Conservation (phyloP, 2,329 filamentous ascomycete species). For the Hirsutella thompsonii region DNA sequence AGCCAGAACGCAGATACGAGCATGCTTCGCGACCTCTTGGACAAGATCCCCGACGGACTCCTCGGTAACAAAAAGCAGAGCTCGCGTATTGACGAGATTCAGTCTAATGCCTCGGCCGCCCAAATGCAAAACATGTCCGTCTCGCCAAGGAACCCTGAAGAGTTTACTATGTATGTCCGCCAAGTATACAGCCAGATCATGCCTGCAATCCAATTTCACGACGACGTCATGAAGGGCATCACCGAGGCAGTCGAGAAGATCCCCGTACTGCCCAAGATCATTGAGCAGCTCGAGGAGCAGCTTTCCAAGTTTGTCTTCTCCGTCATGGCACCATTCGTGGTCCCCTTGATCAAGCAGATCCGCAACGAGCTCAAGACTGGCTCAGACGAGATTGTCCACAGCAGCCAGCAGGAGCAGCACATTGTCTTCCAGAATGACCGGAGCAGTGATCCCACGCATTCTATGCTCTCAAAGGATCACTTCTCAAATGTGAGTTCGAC, state of each 20-base stretch:
- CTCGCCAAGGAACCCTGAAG: conserved; percentile 69
- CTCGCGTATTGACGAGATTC: conserved; percentile 65
- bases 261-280: conserved; percentile 68
- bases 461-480: conserved; percentile 92
- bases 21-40: conserved; percentile 64
- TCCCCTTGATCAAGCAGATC: conserved; percentile 77
- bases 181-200: conserved; percentile 69
- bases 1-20: conserved; percentile 54
- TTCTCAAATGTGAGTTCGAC: conserved; percentile 58
- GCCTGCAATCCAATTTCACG: conserved; percentile 83
- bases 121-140: conserved; percentile 65
- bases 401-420: conserved; percentile 71
- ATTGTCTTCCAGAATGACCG: conserved; percentile 74
- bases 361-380: conserved; percentile 78
- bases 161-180: conserved; percentile 66
- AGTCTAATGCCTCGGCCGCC: conserved; percentile 59
- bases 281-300: conserved; percentile 80
- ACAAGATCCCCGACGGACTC: conserved; percentile 69
- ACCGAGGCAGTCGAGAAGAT: conserved; percentile 71
- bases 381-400: conserved; percentile 76
- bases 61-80: conserved; percentile 66
- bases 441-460: conserved; percentile 76
- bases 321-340: conserved; percentile 76
- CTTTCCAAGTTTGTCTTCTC: conserved; percentile 83
- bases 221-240: conserved; percentile 72